Percentiles rank a stretch among this genome's conserved stretches.
Evolutionary conservation across 352 stramenopile genomes (phyloP).

Genomic region (Phytophthora sojae): DNA sequence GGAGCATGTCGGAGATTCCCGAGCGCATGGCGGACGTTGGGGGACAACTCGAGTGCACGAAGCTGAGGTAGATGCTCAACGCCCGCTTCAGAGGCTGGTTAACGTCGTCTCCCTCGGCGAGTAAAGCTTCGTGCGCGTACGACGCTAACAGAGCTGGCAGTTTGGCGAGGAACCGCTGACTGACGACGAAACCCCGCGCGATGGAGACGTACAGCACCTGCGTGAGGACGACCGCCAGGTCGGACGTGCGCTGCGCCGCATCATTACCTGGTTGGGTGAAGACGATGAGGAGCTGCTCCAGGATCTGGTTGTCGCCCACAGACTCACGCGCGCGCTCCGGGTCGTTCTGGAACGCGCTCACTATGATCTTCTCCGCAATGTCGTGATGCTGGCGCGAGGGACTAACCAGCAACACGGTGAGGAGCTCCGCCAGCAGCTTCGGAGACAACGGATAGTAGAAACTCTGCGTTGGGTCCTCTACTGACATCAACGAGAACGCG

Average conservation of each 20-base stretch:
- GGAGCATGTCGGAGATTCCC: conserved; percentile 54
- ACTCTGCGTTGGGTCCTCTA: not conserved
- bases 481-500: conserved; percentile 32
- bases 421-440: conserved; percentile 65
- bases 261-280: conserved; percentile 56
- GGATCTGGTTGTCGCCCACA: conserved; percentile 65
- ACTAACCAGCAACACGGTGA: conserved; percentile 72
- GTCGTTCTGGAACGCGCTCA: conserved; percentile 60
- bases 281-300: conserved; percentile 74
- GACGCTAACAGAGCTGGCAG: conserved; percentile 49
- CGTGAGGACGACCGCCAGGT: conserved; percentile 50
- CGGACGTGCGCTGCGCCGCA: conserved; percentile 17
- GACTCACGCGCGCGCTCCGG: conserved; percentile 43
- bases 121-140: conserved; percentile 14
- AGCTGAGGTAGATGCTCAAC: conserved; percentile 64
- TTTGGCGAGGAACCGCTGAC: conserved; percentile 66
- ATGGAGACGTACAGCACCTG: conserved; percentile 67
- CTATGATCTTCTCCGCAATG: conserved; percentile 54
- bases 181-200: conserved; percentile 49
- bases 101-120: not conserved
- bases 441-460: conserved; percentile 61
- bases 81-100: conserved; percentile 46
- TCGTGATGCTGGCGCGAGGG: conserved; percentile 45
- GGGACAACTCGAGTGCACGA: conserved; percentile 44
- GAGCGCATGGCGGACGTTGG: conserved; percentile 33